Percentiles rank a stretch among this genome's conserved stretches.
Evolutionary conservation across 2,329 filamentous ascomycete species (phyloP).

Genomic region (Aspergillus carbonarius): DNA sequence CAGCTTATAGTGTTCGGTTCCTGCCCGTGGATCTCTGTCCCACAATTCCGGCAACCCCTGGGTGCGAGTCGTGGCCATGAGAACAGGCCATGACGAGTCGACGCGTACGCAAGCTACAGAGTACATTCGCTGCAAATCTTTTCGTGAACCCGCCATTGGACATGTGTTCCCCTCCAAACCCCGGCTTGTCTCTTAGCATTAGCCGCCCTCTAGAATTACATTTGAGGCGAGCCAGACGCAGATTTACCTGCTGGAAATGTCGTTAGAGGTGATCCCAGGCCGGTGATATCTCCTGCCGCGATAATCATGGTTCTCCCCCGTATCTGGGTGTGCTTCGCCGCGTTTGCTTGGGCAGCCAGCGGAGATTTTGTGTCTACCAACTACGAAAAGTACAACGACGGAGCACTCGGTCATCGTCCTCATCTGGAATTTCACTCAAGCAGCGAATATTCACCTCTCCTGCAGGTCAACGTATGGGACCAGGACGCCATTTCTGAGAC

Average conservation of each 20-base stretch:
- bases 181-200: background rate
- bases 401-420: constrained; percentile 8
- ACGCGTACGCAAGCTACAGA: background rate
- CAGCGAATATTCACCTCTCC: constrained; percentile 8
- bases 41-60: background rate
- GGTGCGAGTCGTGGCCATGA: background rate
- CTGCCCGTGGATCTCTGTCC: background rate
- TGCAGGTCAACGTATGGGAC: constrained; percentile 9
- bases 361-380: constrained; percentile 2
- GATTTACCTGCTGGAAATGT: background rate
- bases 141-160: background rate
- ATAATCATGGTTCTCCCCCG: background rate
- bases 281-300: background rate
- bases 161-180: background rate
- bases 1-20: background rate
- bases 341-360: background rate
- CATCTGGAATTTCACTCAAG: constrained; percentile 10
- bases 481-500: constrained; percentile 1
- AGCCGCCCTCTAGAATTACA: background rate
- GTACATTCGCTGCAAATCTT: background rate
- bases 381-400: constrained; percentile 5
- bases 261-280: background rate
- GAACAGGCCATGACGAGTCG: background rate
- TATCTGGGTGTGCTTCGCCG: background rate
- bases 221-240: background rate